Conservation (phyloP, 257 asterid genomes). For the Vinca minor region DNA sequence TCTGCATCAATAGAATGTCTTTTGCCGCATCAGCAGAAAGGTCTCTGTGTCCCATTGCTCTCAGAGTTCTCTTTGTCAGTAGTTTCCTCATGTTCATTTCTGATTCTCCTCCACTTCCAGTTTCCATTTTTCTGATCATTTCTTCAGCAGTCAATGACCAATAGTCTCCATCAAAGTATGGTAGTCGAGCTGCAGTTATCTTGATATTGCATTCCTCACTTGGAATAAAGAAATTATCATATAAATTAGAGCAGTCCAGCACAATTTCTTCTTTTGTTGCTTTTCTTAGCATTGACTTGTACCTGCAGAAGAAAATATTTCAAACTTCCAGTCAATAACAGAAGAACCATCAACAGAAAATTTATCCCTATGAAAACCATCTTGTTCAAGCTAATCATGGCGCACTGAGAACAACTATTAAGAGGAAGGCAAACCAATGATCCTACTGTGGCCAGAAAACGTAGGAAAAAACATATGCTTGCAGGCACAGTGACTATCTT, state of each 20-base stretch:
- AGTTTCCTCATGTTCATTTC: slow-evolving; percentile 24
- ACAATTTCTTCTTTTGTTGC: slow-evolving; percentile 51
- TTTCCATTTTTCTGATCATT: slow-evolving; percentile 25
- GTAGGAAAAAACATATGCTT: background rate
- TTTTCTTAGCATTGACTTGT: slow-evolving; percentile 52
- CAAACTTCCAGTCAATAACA: background rate
- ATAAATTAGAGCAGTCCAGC: slow-evolving; percentile 43
- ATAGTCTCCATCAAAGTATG: slow-evolving; percentile 64
- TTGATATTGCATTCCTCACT: slow-evolving; percentile 37
- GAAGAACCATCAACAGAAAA: background rate
- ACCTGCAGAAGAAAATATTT: slow-evolving; percentile 34
- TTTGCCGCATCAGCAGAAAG: slow-evolving; percentile 36
- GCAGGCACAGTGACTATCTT: background rate
- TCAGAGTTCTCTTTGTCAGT: slow-evolving; percentile 39
- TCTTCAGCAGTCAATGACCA: slow-evolving; percentile 61
- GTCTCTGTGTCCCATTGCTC: slow-evolving; percentile 46
- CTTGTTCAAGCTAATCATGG: slow-evolving; percentile 3
- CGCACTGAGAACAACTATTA: background rate
- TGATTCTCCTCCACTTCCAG: slow-evolving; percentile 30
- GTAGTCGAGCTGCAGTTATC: slow-evolving; percentile 62
- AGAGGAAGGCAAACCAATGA: background rate
- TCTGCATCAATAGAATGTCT: slow-evolving; percentile 58
- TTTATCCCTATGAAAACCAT: background rate
- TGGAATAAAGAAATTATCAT: slow-evolving; percentile 48
- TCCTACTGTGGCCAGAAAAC: background rate